Evolutionary conservation across 139 green algal species (phyloP).

Genomic region (Edaphochlamys debaryana): DNA sequence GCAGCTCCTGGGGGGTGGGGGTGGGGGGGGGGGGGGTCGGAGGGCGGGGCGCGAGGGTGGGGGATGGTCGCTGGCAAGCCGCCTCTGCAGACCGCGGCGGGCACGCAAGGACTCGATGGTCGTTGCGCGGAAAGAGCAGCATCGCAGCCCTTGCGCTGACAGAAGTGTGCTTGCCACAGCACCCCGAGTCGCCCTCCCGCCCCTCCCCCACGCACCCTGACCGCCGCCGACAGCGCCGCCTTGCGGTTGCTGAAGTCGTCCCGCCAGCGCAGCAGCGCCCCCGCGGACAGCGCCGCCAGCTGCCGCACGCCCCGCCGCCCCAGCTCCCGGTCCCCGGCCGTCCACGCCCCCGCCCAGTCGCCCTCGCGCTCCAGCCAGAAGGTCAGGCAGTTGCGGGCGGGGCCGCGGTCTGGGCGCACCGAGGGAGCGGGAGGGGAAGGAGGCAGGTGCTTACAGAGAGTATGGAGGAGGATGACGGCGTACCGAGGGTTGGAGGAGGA

Average conservation of each 20-base stretch:
- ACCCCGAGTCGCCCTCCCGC: no score
- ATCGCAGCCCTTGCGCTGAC: no score
- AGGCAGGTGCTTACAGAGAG: background rate
- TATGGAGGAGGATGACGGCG: background rate
- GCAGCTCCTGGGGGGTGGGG: no score
- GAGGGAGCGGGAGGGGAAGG: no score
- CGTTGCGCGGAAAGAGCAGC: no score
- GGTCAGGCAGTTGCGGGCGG: constrained; percentile 37
- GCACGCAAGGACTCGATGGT: no score
- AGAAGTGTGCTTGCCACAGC: no score
- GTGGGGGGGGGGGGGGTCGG: no score
- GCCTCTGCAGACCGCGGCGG: no score
- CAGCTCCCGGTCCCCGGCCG: constrained; percentile 45
- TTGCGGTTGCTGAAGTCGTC: background rate
- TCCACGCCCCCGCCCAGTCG: constrained; percentile 43
- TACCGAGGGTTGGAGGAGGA: background rate
- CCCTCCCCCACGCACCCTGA: background rate
- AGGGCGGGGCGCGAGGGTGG: no score
- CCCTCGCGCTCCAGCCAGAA: constrained; percentile 44
- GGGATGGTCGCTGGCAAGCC: no score
- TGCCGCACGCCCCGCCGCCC: background rate
- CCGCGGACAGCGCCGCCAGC: background rate
- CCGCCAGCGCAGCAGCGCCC: background rate
- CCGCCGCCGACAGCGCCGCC: background rate
- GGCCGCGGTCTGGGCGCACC: constrained; percentile 44